Base-by-base conservation (phyloP, 116 monocot genomes). In the Posidonia oceanica region DNA sequence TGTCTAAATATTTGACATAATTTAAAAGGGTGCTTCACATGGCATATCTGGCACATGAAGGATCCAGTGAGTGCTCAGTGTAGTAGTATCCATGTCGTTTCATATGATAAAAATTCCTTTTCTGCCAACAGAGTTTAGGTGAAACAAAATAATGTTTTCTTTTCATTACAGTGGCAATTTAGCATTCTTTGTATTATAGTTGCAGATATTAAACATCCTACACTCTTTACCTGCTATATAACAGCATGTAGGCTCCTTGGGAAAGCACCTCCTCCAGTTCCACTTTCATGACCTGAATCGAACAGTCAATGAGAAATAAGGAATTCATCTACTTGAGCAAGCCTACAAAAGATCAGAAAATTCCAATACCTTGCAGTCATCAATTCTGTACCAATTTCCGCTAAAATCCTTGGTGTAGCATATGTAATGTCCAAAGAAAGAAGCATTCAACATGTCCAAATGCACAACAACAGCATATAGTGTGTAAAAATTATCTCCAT, bases 401-500 rank as follows among this genome's bases (percentile, higher is more conserved):
- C 52, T 37, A 55, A 74, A 81, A 78, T 91, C 87, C 74, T 86
- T 93, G 6, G 79, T 88, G 72, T 86, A 98, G 75, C 93, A 98
- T 71, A 98, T 84, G 71, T 98, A 98, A 71, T 98, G 98, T 2
- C 98, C 98, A 82, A 84, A 93, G 74, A 84, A 93, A 36, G 98
- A 93, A 71, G 98, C 87, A 88, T 98, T 98, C 37, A 90, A 77
- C 90, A 93, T 87, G 77, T 93, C 98, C 68, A 98, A 22, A 76
- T 98, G 98, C 37, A 98, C 98, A 70, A 98, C 90, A 57, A 98
- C 87, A 15, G 89, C 98, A 85, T 93, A 98, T 14, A 98, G 81
- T 8, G 74, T 59, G 80, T 98, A 98, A 11, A 83, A n/a, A 65
- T 90, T 81, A 54, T 70, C 75, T n/a, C 74, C 82, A 72, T 70